Conservation (phyloP, 192 early-diverging fungal genomes). For the Geranomyces variabilis region DNA sequence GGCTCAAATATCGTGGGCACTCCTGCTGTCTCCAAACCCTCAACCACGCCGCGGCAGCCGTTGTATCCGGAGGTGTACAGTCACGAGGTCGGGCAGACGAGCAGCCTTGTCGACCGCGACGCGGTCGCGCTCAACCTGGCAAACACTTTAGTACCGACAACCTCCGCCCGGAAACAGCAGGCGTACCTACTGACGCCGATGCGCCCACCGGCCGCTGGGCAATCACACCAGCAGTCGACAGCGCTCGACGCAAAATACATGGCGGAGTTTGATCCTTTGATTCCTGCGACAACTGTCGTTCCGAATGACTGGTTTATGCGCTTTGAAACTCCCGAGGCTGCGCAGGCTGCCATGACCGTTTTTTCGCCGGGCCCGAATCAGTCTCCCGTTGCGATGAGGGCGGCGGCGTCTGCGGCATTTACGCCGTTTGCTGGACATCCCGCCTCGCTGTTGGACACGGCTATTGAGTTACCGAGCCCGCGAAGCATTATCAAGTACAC, state of each 20-base stretch:
- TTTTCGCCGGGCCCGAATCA: neutral
- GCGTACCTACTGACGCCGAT: constrained; percentile 1
- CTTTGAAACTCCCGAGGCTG: constrained; percentile 13
- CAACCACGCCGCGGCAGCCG: too few species aligned
- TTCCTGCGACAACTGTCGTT: neutral
- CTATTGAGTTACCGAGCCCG: constrained; percentile 36
- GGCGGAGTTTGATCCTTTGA: constrained; percentile 24
- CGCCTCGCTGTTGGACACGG: constrained; percentile 31
- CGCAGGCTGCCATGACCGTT: neutral
- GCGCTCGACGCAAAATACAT: constrained; percentile 17
- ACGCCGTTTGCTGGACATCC: neutral
- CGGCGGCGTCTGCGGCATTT: neutral
- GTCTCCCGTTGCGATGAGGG: neutral
- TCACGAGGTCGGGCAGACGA: too few species aligned
- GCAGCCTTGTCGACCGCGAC: too few species aligned
- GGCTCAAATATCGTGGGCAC: too few species aligned
- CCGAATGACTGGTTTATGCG: constrained; percentile 27
- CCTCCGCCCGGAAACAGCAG: neutral
- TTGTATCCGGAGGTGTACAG: too few species aligned
- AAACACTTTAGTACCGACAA: neutral
- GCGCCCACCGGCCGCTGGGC: neutral
- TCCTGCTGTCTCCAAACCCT: too few species aligned
- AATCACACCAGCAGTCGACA: neutral
- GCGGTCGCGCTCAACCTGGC: too few species aligned
- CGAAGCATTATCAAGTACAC: constrained; percentile 43